phyloP scores from a whole-genome alignment of 345 rosid species.

The Cardamine chenopodiifolia region DNA sequence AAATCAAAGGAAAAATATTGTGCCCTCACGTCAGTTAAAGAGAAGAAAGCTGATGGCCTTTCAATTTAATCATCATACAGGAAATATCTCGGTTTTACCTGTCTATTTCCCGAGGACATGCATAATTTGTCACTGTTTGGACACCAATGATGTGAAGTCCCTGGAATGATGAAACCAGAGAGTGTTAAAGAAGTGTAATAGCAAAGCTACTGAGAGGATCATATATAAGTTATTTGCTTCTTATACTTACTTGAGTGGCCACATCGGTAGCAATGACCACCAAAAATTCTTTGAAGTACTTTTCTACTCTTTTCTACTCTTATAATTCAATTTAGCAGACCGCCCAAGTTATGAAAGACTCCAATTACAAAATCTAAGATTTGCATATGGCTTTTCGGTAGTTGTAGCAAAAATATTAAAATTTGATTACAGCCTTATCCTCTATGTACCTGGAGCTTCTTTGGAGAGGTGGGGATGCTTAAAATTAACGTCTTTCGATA shows the following conservation, averaged over 20 bases:
- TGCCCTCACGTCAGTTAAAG: constrained; percentile 3
- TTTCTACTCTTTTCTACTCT: too few species aligned
- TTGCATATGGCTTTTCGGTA: too few species aligned
- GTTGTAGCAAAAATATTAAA: too few species aligned
- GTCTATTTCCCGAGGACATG: constrained; percentile 95
- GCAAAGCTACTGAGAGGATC: constrained; percentile 18
- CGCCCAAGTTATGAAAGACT: too few species aligned
- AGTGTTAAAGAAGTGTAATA: constrained; percentile 15
- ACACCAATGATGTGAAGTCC: constrained; percentile 98
- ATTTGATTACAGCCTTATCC: too few species aligned
- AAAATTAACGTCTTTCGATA: too few species aligned
- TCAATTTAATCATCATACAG: neutral
- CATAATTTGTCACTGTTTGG: constrained; percentile 89
- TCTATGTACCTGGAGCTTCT: too few species aligned
- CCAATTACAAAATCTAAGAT: too few species aligned
- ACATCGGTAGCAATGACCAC: constrained; percentile 97
- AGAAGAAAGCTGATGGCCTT: constrained; percentile 9
- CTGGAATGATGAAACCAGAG: constrained; percentile 44
- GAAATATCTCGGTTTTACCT: constrained; percentile 47
- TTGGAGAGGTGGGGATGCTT: too few species aligned
- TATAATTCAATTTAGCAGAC: too few species aligned
- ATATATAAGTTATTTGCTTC: neutral
- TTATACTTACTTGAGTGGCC: constrained; percentile 84
- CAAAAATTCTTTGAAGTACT: too few species aligned
- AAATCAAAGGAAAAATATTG: constrained; percentile 12